A percentile compares a stretch with the other conserved stretches of the same genome.
These are phyloP conservation scores for Athelia sp. DNA, from an alignment of 1,284 basidiomycete genomes.

Conservation along the genomic window DNA sequence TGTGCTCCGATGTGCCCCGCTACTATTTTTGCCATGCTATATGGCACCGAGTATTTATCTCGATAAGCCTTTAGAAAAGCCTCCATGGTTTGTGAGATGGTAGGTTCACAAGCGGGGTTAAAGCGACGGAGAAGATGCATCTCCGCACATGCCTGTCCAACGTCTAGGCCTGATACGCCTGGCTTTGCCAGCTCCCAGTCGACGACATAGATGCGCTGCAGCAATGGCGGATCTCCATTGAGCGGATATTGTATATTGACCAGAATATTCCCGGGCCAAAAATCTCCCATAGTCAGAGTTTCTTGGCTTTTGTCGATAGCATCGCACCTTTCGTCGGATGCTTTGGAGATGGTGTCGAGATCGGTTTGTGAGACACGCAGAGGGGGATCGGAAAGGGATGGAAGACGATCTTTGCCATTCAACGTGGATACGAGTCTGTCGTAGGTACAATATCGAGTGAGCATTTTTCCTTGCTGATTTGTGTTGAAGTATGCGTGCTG, in stretches of 20 bases:
- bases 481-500: slow-evolving; percentile 28
- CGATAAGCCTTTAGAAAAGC: slow-evolving; percentile 41
- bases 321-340: slow-evolving; percentile 29
- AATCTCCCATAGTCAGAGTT: slow-evolving; percentile 51
- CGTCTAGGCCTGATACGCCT: slow-evolving; percentile 45
- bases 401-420: slow-evolving; percentile 24
- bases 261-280: slow-evolving; percentile 63
- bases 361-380: slow-evolving; percentile 31
- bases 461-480: slow-evolving; percentile 34
- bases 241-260: slow-evolving; percentile 25
- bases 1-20: slow-evolving; percentile 46
- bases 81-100: slow-evolving; percentile 28
- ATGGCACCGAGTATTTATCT: slow-evolving; percentile 11
- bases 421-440: slow-evolving; percentile 43
- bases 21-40: slow-evolving; percentile 21
- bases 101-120: slow-evolving; percentile 28
- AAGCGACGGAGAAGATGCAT: slow-evolving; percentile 42
- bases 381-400: slow-evolving; percentile 33
- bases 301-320: slow-evolving; percentile 31
- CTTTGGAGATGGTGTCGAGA: slow-evolving; percentile 28
- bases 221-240: slow-evolving; percentile 2
- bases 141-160: slow-evolving; percentile 60
- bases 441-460: slow-evolving; percentile 43
- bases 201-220: slow-evolving; percentile 40
- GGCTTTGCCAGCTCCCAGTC: slow-evolving; percentile 59